These are phyloP conservation scores for Elsinoe fawcettii DNA, from an alignment of 2,329 filamentous ascomycete species.

Conservation along the genomic window DNA sequence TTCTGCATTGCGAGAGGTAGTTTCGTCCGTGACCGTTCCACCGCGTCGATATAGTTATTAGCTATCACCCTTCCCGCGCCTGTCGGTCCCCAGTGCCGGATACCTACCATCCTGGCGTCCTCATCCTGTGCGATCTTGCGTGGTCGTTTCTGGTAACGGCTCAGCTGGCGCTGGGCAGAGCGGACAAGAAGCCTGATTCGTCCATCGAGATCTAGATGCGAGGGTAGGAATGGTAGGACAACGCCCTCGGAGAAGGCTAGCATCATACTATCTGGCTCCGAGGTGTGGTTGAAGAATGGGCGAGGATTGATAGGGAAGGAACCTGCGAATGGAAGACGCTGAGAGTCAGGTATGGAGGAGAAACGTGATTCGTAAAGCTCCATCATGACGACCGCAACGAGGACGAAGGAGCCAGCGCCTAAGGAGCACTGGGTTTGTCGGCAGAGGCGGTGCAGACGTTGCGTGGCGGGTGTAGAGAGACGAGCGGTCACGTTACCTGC, in stretches of 20 bases:
- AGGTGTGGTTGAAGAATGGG: conserved; percentile 34
- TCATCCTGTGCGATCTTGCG: conserved; percentile 19
- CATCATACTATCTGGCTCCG: conserved; percentile 39
- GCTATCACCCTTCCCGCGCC: conserved; percentile 36
- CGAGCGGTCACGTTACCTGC: conserved; percentile 27
- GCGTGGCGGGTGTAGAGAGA: conserved; percentile 29
- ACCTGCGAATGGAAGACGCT: conserved; percentile 36
- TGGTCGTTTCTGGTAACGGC: conserved; percentile 38
- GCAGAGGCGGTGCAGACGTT: conserved; percentile 33
- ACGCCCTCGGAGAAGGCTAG: conserved; percentile 42
- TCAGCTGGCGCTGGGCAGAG: conserved; percentile 37
- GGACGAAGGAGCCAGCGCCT: conserved; percentile 40
- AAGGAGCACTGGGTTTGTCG: conserved; percentile 33
- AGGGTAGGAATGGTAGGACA: conserved; percentile 36
- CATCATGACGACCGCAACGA: conserved; percentile 42
- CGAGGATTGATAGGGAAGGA: conserved; percentile 43
- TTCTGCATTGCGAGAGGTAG: conserved; percentile 27
- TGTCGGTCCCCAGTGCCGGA: conserved; percentile 28
- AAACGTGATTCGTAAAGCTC: conserved; percentile 32
- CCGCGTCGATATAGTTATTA: conserved; percentile 35
- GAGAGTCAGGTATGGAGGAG: conserved; percentile 23
- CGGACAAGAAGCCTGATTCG: conserved; percentile 34
- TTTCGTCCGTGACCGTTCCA: conserved; percentile 33
- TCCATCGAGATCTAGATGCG: conserved; percentile 28
- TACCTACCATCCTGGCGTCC: conserved; percentile 16